Evolutionary conservation across 2,329 filamentous ascomycete species (phyloP).

Genomic region (Rhynchosporium agropyri): DNA sequence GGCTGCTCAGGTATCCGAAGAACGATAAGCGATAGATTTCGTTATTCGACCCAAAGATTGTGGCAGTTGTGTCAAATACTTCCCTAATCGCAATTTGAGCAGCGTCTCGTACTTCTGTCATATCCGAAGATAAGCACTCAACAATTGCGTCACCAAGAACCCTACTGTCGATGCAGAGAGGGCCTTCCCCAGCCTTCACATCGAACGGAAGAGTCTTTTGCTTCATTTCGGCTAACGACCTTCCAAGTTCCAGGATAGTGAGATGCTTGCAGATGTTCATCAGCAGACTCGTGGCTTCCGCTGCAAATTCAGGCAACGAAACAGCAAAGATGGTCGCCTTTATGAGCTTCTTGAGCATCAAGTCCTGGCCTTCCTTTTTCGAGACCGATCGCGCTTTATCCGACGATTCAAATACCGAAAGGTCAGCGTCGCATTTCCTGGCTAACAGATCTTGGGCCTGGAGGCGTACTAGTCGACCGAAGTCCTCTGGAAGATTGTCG

Average conservation of each 20-base stretch:
- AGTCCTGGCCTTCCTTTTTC: slow-evolving; percentile 85
- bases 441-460: slow-evolving; percentile 84
- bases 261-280: slow-evolving; percentile 87
- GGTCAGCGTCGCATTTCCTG: slow-evolving; percentile 70
- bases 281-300: slow-evolving; percentile 75
- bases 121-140: slow-evolving; percentile 86
- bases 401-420: slow-evolving; percentile 71
- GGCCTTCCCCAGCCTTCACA: slow-evolving; percentile 82
- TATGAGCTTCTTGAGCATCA: slow-evolving; percentile 79
- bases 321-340: slow-evolving; percentile 87
- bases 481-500: slow-evolving; percentile 86
- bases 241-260: slow-evolving; percentile 84
- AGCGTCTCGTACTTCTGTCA: slow-evolving; percentile 76
- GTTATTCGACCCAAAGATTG: slow-evolving; percentile 75
- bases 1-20: slow-evolving; percentile 79
- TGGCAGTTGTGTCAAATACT: slow-evolving; percentile 74
- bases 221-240: slow-evolving; percentile 79
- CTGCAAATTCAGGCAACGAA: slow-evolving; percentile 78
- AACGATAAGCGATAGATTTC: slow-evolving; percentile 78
- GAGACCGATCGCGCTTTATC: slow-evolving; percentile 81
- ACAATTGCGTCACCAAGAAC: slow-evolving; percentile 87
- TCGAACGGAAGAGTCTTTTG: slow-evolving; percentile 79
- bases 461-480: slow-evolving; percentile 80
- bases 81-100: slow-evolving; percentile 78
- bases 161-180: slow-evolving; percentile 82